Conservation (phyloP, 192 early-diverging fungal genomes). For the Fimicolochytrium jonesii region DNA sequence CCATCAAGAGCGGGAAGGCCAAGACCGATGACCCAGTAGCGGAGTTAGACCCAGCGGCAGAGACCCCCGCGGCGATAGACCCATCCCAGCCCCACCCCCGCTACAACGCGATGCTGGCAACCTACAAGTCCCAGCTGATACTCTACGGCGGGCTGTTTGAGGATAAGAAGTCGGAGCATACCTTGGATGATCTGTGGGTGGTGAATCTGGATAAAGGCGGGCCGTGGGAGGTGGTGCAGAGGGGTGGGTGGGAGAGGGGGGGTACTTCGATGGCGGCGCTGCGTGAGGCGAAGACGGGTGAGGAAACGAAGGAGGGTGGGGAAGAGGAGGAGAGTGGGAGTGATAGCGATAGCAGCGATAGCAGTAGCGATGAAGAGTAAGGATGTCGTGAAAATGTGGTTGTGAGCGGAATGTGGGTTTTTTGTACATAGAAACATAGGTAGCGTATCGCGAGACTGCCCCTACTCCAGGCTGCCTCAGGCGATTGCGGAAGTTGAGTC, state of each 20-base stretch:
- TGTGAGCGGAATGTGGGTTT: too few relatives aligned
- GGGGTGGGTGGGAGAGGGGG: slow-evolving; percentile 49
- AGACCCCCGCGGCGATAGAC: not conserved
- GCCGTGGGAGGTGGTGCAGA: slow-evolving; percentile 48
- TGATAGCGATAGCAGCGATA: not conserved
- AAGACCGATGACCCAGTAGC: slow-evolving; percentile 10
- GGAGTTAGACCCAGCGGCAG: not conserved
- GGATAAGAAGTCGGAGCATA: slow-evolving; percentile 56
- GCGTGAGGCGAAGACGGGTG: slow-evolving; percentile 43
- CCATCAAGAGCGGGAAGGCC: slow-evolving; percentile 41
- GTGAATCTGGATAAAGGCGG: slow-evolving; percentile 63
- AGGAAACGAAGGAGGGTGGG: slow-evolving; percentile 38
- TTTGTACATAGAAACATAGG: too few relatives aligned
- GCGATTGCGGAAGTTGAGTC: too few relatives aligned
- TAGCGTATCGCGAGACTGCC: too few relatives aligned
- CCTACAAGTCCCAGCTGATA: slow-evolving; percentile 49
- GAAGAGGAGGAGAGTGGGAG: slow-evolving; percentile 44
- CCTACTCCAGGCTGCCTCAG: too few relatives aligned
- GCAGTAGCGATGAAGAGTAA: too few relatives aligned
- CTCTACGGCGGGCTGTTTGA: slow-evolving; percentile 67
- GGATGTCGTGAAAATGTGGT: too few relatives aligned
- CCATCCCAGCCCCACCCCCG: slow-evolving; percentile 47
- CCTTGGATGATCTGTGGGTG: slow-evolving; percentile 55
- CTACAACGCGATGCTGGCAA: slow-evolving; percentile 65
- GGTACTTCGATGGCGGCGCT: slow-evolving; percentile 43